These are phyloP conservation scores for Rhododendron mucronatum DNA, from an alignment of 148 eudicot genomes.

Conservation along the genomic window DNA sequence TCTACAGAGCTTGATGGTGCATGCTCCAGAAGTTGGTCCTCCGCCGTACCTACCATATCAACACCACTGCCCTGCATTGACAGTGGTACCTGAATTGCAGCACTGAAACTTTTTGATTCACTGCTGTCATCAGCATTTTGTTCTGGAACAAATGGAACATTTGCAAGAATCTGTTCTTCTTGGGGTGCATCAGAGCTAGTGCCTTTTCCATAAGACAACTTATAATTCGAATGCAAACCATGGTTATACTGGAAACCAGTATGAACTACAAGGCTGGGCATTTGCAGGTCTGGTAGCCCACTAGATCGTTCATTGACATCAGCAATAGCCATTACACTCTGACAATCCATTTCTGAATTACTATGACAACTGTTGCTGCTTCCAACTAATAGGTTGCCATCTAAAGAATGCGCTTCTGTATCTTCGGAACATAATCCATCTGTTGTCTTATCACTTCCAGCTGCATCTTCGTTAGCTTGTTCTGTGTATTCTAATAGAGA, in stretches of 20 bases:
- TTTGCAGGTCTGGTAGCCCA: slow-evolving; percentile 4
- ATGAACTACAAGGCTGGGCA: slow-evolving; percentile 1
- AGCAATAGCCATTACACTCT: not conserved
- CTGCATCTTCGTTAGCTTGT: not conserved
- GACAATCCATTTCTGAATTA: slow-evolving; percentile 1
- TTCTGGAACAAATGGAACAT: not conserved
- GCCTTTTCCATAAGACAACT: not conserved
- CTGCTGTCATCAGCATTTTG: not conserved
- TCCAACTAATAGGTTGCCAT: slow-evolving; percentile 6
- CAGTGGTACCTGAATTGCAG: not conserved
- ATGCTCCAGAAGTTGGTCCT: slow-evolving; percentile 3
- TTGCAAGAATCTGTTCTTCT: not conserved
- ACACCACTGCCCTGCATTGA: not conserved
- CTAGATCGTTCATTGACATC: slow-evolving; percentile 6
- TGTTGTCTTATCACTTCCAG: not conserved
- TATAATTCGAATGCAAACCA: slow-evolving; percentile 3
- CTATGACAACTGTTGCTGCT: not conserved
- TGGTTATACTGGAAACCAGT: slow-evolving; percentile 2
- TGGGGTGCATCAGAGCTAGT: slow-evolving; percentile 4
- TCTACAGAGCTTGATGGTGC: slow-evolving; percentile 12
- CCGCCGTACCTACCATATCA: slow-evolving; percentile 3
- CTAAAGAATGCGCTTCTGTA: not conserved
- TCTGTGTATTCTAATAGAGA: not conserved
- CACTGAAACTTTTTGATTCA: not conserved
- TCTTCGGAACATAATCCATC: not conserved